Evolutionary conservation across 441 rosid species (phyloP), one percentile per base, ranked within the genome.

Genomic region (Euphorbia schlechtendalii): DNA sequence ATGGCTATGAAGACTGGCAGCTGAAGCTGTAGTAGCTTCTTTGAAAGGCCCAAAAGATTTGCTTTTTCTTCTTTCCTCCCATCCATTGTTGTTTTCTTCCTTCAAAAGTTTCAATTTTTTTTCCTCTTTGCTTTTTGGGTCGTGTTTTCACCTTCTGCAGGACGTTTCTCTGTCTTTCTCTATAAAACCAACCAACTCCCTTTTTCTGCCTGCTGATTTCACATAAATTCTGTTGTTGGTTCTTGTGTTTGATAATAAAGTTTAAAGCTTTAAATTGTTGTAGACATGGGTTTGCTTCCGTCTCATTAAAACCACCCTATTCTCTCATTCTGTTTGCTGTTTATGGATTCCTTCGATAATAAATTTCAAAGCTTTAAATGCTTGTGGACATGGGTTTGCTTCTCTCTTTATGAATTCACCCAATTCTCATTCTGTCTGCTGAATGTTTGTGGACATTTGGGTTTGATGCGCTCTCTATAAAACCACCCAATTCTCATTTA

Each of bases 21-120:
- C 55, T 62, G 69, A 72, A 74, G 64, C 74, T 68, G 70, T 63
- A 41, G 63, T 71, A 73, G 81, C 76, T 70, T 82, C 79, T 71
- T 82, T 64, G 70, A 68, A 69, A 75, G 22, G 40, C 79, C 74
- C 77, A 61, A 80, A 68, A 73, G 64, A 71, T 71, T 70, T 73
- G 62, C 71, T 24, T 59, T 45, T 53, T 56, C 17, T 61, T 27
- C 25, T 22, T 14, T 54, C 65, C 58, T 32, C 38, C 20, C 38
- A 62, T 59, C 55, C 30, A 36, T 49, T 57, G 55, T 48, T 25
- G 21, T 28, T 27, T 24, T 8, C 49, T 56, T 49, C 56, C 48
- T 51, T 65, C 63, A 34, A 59, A 59, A 73, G 56, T 59, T 64
- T 13, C 14, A 61, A 30, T 53, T 28, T 74, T 63, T 14, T 46